Base-by-base conservation (phyloP, 768 basidiomycete species). In the Leccinum uliginosum region DNA sequence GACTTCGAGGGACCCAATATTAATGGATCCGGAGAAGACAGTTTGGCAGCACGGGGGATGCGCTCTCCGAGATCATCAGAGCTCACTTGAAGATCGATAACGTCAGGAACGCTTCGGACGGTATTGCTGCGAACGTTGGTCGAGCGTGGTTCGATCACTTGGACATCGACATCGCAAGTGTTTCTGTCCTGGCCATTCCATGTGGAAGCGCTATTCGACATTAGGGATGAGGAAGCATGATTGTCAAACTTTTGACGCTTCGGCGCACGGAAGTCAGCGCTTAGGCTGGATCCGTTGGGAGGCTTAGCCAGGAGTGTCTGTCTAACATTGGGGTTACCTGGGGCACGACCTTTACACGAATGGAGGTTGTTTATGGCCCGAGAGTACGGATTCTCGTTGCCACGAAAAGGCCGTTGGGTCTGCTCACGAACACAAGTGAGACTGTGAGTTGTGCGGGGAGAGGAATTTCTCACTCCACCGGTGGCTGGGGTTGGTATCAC, bases 11-110 rank as follows among this genome's bases (percentile, higher is more conserved):
- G 4, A 40, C 4, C 17, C 9, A 5, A 40, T 1, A 58, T 6
- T 51, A 67, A 2, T 38, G 68, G 68, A 49, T 72, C 71, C 10
- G 71, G 65, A 26, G 69, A 70, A 11, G 68, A 60, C 7, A 59
- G 45, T 27, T 29, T 46, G 19, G 23, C 26, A 15, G 10, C 6
- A 54, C 61, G 62, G 54, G 54, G 7, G n/a, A 73, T n/a, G 44
- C 2, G 62, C 30, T 61, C 53, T 4, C 69, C 67, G 2, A 65
- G 32, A 32, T 73, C 71, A 6, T 66, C 69, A 44, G 62, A 62
- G 12, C 43, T 48, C 12, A 24, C 15, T 17, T 27, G 59, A 7
- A 72, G n/a, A 2, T 58, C 40, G n/a, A 71, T 62, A 24, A 59
- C 57, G n/a, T 71, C 64, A 17, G 59, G 57, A 32, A 62, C 56